Evolutionary conservation across 176 grass and related monocot genomes (phyloP).

Genomic region (Oryza punctata): DNA sequence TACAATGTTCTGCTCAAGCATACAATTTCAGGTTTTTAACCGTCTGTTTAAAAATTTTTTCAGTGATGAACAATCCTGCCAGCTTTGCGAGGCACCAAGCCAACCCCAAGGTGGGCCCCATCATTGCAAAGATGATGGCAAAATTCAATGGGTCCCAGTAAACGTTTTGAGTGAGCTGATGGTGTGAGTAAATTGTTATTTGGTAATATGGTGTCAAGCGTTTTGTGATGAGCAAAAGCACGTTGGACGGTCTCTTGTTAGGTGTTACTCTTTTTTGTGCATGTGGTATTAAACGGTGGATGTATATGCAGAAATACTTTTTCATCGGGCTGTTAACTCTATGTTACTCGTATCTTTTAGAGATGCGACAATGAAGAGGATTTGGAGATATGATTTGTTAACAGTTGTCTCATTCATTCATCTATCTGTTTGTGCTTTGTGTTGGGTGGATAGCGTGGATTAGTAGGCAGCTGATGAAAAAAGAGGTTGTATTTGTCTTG

Average conservation of each 20-base stretch:
- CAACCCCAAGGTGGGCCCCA: constrained; percentile 87
- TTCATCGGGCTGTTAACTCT: neutral
- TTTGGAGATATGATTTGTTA: constrained; percentile 1
- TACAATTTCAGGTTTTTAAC: neutral
- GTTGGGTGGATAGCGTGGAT: neutral
- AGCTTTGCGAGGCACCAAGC: constrained; percentile 79
- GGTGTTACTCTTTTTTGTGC: constrained; percentile 30
- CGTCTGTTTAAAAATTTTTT: constrained; percentile 12
- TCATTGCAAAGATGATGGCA: constrained; percentile 96
- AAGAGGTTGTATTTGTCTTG: too few relatives aligned
- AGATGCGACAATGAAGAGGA: neutral
- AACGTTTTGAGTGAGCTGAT: constrained; percentile 23
- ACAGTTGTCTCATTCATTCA: neutral
- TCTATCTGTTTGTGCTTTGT: neutral
- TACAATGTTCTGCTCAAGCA: neutral
- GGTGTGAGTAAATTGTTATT: neutral
- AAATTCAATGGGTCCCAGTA: constrained; percentile 62
- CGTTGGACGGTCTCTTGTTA: constrained; percentile 14
- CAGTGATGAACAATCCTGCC: constrained; percentile 97
- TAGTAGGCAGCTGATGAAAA: neutral
- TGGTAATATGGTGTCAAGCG: neutral
- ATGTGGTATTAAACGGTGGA: neutral
- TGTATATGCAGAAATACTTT: neutral
- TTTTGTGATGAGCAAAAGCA: constrained; percentile 17
- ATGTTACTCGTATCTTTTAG: neutral